Conservation (phyloP, 306 rosid species). For the Purshia tridentata region DNA sequence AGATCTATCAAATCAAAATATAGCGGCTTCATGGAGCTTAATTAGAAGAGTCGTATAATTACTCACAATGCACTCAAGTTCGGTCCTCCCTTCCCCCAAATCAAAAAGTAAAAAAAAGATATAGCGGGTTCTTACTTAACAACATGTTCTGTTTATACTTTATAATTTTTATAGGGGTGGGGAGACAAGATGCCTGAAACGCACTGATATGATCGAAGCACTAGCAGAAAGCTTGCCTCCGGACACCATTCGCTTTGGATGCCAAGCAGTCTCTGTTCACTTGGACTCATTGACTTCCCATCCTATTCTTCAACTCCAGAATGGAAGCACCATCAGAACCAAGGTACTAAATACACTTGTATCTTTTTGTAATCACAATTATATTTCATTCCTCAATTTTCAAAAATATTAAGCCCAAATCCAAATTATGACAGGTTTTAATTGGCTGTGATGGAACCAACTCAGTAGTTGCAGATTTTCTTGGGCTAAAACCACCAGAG, state of each 20-base stretch:
- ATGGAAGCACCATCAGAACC: constrained; percentile 41
- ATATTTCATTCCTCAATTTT: too few relatives aligned
- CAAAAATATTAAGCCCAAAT: too few relatives aligned
- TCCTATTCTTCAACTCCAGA: constrained; percentile 35
- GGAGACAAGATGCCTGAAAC: constrained; percentile 49
- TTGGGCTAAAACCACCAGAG: constrained; percentile 29
- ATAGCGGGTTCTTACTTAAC: too few relatives aligned
- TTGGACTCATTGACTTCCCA: constrained; percentile 29
- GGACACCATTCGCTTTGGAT: constrained; percentile 42
- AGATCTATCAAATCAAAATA: too few relatives aligned
- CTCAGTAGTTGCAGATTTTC: constrained; percentile 37
- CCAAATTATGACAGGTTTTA: constrained; percentile 31
- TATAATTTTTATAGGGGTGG: not conserved
- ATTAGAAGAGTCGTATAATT: too few relatives aligned
- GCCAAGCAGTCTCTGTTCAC: constrained; percentile 36
- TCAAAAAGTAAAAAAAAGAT: too few relatives aligned
- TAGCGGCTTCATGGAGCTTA: too few relatives aligned
- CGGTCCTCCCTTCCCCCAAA: too few relatives aligned
- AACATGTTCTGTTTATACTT: not conserved
- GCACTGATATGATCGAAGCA: constrained; percentile 42
- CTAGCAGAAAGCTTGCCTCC: constrained; percentile 42
- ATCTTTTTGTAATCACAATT: too few relatives aligned
- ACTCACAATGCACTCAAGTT: too few relatives aligned
- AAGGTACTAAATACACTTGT: constrained; percentile 24
- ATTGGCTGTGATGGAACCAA: constrained; percentile 66